Conservation (phyloP, 768 basidiomycete genomes). For the Leccinum arenicola region DNA sequence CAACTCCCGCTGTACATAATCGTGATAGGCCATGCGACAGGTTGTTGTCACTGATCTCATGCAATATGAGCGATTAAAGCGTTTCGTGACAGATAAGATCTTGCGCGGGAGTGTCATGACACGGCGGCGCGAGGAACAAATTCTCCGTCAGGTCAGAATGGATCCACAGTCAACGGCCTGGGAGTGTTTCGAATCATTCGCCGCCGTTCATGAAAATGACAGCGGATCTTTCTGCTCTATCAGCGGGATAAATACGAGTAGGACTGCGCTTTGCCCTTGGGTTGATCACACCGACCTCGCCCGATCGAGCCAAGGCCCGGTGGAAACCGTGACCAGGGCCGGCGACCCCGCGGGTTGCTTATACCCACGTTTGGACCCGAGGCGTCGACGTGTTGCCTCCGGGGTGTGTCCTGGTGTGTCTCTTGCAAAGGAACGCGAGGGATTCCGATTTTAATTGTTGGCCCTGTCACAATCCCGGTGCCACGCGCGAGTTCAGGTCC, state of each 20-base stretch:
- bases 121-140: neutral
- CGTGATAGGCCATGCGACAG: neutral
- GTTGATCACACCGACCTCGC: neutral
- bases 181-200: neutral
- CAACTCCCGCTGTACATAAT: neutral
- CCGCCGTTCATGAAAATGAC: neutral
- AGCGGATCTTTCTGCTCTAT: neutral
- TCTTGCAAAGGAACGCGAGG: neutral
- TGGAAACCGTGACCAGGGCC: neutral
- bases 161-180: neutral
- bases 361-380: neutral
- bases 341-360: neutral
- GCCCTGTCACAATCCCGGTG: neutral
- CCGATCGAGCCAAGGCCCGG: neutral
- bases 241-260: neutral
- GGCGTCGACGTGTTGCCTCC: neutral
- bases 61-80: slow-evolving; percentile 1
- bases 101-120: neutral
- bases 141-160: neutral
- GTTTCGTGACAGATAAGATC: slow-evolving; percentile 1
- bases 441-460: neutral
- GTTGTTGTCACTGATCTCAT: neutral
- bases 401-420: neutral
- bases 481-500: neutral
- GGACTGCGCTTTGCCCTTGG: neutral